Base-by-base conservation (phyloP, 1,284 basidiomycete genomes). In the Sanghuangporus weigelae region DNA sequence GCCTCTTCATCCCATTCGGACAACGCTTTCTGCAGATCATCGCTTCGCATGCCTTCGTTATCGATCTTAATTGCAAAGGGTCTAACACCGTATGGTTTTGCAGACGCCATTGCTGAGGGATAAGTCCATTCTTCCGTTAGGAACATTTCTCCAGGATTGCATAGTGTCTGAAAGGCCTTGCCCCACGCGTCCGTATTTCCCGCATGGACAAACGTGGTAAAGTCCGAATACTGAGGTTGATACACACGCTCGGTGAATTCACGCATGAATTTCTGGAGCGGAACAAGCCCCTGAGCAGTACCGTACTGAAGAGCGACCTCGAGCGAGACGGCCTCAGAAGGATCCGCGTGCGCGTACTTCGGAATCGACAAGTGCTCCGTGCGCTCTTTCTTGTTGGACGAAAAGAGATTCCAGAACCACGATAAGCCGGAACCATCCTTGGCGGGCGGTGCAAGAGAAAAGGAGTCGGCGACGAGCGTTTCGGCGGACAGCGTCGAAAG, bases 161-260 rank as follows among this genome's bases (percentile, higher is more conserved):
- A 84, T 12, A 95, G 75, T 6, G 84, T 84, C 50, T 73, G 73
- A 3, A 83, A 74, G 12, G 77, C 75, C 67, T 84, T 84, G 57
- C 73, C 69, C 85, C 85, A 92, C 42, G 84, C 92, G 71, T 93
- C 92, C 0, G 92, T 95, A 66, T 91, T 90, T 16, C 92, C 92
- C 11, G 82, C 81, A 67, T 90, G 84, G 8, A 89, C 71, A 19
- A 92, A 71, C 1, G 81, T 84, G 7, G 81, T 76, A 73, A 80
- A 92, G 71, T 93, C 83, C n/a, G 75, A 71, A 71, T 90, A 92
- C 0, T 76, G 88, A 0, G 92, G 92, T 64, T 82, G 77, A 73
- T 84, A 91, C 1, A 93, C 83, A 62, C 79, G 82, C 49, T 70
- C 72, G 3, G 84, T 81, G 69, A 92, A 89, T 48, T 87, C 81